Evolutionary conservation across 2,329 filamentous ascomycete species (phyloP).

Genomic region (Diplodia seriata): DNA sequence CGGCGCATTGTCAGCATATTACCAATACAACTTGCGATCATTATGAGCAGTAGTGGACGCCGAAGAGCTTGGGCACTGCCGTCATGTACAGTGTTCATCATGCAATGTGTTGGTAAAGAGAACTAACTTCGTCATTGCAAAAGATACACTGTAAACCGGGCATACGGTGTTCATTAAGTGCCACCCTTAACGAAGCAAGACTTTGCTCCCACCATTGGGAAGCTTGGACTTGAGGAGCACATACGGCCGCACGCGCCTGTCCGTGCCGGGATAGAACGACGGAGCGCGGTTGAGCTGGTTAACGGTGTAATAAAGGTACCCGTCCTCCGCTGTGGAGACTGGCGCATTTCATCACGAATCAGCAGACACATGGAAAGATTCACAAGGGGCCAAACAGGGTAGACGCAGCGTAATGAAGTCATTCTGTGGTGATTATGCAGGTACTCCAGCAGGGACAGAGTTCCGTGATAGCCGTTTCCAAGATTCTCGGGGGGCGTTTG

Average conservation of each 20-base stretch:
- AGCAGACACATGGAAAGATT: background rate
- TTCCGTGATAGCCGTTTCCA: conserved; percentile 6
- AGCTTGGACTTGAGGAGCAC: conserved; percentile 52
- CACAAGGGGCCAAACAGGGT: conserved; percentile 7
- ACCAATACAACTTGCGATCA: background rate
- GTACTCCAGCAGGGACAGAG: conserved; percentile 21
- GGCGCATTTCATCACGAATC: background rate
- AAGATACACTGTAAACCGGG: background rate
- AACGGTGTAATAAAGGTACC: conserved; percentile 61
- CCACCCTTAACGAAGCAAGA: conserved; percentile 35
- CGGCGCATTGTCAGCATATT: background rate
- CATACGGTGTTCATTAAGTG: too few species aligned
- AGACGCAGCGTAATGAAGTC: conserved; percentile 20
- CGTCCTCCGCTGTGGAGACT: conserved; percentile 53
- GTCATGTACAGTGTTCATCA: background rate
- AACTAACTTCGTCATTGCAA: background rate
- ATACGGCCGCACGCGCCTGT: conserved; percentile 53
- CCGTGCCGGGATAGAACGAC: conserved; percentile 51
- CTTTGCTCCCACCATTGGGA: conserved; percentile 53
- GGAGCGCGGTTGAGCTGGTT: conserved; percentile 56
- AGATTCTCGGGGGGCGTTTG: background rate
- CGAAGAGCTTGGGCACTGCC: background rate
- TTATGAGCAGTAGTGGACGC: background rate
- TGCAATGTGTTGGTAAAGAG: background rate
- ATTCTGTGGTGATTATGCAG: conserved; percentile 22